Evolutionary conservation across 495 filamentous ascomycete genomes (phyloP).

Genomic region (Penicillium roqueforti): DNA sequence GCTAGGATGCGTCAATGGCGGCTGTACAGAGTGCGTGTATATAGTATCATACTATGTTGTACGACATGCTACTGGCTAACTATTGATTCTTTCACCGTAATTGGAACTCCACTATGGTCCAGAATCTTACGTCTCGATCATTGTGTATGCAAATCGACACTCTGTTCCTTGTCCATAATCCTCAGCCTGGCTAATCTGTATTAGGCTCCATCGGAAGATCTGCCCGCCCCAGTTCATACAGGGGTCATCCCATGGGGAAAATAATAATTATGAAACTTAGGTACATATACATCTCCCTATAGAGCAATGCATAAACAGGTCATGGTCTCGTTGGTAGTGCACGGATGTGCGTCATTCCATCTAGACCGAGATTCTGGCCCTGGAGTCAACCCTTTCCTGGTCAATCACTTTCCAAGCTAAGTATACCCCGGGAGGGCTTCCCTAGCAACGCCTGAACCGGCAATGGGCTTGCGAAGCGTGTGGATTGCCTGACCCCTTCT

Average conservation of each 20-base stretch:
- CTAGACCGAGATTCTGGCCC: conserved; percentile 6
- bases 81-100: conserved; percentile 4
- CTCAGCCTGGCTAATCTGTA: background rate
- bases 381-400: conserved; percentile 1
- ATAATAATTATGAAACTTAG: conserved; percentile 1
- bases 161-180: background rate
- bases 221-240: background rate
- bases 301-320: conserved; percentile 9
- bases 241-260: background rate
- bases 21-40: background rate
- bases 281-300: background rate
- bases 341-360: conserved; percentile 10
- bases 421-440: background rate
- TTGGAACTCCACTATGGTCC: conserved; percentile 9
- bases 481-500: background rate
- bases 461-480: conserved; percentile 3
- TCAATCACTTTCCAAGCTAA: conserved; percentile 12
- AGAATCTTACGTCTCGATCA: conserved; percentile 5
- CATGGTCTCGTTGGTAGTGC: conserved; percentile 1
- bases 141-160: background rate
- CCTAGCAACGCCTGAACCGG: conserved; percentile 4
- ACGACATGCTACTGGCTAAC: too few relatives aligned
- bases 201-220: conserved; percentile 11
- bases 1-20: conserved; percentile 10
- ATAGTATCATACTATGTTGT: too few relatives aligned